phyloP scores from a whole-genome alignment of 1,284 basidiomycete genomes.

The Papiliotrema terrestris region DNA sequence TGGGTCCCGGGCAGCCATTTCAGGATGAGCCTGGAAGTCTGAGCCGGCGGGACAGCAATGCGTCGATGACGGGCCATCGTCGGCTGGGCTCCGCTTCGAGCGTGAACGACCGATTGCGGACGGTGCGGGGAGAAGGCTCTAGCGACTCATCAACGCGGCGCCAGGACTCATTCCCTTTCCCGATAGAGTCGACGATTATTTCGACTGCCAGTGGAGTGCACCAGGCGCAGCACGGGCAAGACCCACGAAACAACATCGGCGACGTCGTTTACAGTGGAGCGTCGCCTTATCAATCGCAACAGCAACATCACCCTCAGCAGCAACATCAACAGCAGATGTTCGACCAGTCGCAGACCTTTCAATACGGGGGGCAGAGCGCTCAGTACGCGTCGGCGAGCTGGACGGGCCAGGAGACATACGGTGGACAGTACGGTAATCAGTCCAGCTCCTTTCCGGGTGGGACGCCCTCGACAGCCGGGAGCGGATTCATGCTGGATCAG shows the following conservation, averaged over 20 bases:
- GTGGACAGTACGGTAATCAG: neutral
- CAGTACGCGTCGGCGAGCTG: neutral
- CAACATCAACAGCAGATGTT: conserved; percentile 13
- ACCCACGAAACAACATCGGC: conserved; percentile 4
- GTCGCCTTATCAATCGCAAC: conserved; percentile 7
- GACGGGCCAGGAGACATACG: neutral
- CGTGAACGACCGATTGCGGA: neutral
- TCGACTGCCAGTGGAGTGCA: conserved; percentile 20
- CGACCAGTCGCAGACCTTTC: neutral
- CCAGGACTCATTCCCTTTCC: conserved; percentile 41
- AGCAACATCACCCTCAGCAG: conserved; percentile 9
- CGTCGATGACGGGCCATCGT: conserved; percentile 6
- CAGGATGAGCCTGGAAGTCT: conserved; percentile 30
- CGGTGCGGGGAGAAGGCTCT: neutral
- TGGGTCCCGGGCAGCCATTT: conserved; percentile 1
- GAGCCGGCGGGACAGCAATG: conserved; percentile 11
- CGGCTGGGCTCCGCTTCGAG: conserved; percentile 5
- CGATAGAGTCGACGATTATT: conserved; percentile 38
- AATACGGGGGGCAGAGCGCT: neutral
- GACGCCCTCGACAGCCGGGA: neutral
- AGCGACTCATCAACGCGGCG: conserved; percentile 5
- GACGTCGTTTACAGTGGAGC: conserved; percentile 20
- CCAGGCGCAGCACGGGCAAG: neutral
- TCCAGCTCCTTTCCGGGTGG: neutral
- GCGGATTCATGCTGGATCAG: conserved; percentile 11